Evolutionary conservation across 805 yeast genomes (phyloP).

Genomic region (Lachancea cidri): DNA sequence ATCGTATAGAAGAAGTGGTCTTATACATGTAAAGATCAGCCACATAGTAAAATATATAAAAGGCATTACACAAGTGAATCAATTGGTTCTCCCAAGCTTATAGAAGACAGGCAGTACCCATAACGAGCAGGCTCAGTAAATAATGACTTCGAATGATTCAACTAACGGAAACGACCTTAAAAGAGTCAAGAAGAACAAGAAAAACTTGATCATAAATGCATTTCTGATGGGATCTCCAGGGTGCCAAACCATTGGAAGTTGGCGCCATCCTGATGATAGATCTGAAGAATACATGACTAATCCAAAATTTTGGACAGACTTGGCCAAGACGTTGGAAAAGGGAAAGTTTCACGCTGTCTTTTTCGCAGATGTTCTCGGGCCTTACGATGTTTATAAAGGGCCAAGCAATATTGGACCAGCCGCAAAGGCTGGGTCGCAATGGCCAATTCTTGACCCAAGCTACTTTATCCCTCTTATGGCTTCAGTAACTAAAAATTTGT

Average conservation of each 20-base stretch:
- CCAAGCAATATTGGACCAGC: slow-evolving; percentile 13
- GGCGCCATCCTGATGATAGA: slow-evolving; percentile 38
- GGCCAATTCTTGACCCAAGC: slow-evolving; percentile 37
- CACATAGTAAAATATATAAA: no score
- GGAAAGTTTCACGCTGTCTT: slow-evolving; percentile 36
- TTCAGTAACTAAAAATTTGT: slow-evolving; percentile 34
- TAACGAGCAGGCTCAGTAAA: neutral
- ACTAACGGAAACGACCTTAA: neutral
- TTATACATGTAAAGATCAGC: no score
- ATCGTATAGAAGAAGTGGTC: no score
- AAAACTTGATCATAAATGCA: slow-evolving; percentile 34
- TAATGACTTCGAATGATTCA: neutral
- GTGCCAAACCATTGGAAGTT: slow-evolving; percentile 28
- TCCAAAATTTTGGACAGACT: slow-evolving; percentile 33
- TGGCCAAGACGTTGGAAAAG: slow-evolving; percentile 33
- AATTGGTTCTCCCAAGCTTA: no score
- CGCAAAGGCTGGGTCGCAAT: slow-evolving; percentile 26
- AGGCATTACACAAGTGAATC: no score
- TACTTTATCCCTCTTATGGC: slow-evolving; percentile 38
- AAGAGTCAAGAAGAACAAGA: slow-evolving; percentile 3
- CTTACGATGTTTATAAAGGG: slow-evolving; percentile 34
- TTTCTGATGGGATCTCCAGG: slow-evolving; percentile 33
- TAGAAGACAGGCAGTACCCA: no score
- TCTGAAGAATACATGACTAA: slow-evolving; percentile 22
- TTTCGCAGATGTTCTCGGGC: slow-evolving; percentile 37